Evolutionary conservation across 73 alveolate species (phyloP).

Genomic region (Uronychia setigera): DNA sequence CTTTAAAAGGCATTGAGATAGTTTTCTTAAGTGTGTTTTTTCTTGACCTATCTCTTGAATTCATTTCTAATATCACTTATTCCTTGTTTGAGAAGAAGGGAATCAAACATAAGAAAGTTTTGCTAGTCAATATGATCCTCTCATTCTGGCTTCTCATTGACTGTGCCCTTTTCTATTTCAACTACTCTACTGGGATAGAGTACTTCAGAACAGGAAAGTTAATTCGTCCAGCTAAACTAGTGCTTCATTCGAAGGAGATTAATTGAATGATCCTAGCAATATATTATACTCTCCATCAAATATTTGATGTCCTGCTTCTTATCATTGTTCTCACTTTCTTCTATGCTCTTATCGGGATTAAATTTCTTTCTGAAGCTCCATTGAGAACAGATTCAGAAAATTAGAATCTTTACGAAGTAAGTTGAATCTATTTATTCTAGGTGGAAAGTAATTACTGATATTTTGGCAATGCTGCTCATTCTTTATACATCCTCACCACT

Average conservation of each 20-base stretch:
- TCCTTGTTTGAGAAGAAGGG: neutral
- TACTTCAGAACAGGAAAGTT: slow-evolving; percentile 9
- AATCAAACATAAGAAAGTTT: too few relatives aligned
- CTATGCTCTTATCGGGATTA: slow-evolving; percentile 16
- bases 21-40: neutral
- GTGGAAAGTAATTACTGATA: slow-evolving; percentile 10
- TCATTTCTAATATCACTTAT: neutral
- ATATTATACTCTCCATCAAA: slow-evolving; percentile 13
- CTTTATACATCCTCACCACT: slow-evolving; percentile 17
- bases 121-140: neutral
- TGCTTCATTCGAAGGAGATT: slow-evolving; percentile 21
- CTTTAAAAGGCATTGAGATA: neutral
- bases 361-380: neutral
- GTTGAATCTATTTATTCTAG: too few relatives aligned
- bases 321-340: slow-evolving; percentile 4
- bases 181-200: neutral
- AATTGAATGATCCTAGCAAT: slow-evolving; percentile 7
- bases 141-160: neutral
- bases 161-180: neutral
- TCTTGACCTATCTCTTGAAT: neutral
- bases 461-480: neutral
- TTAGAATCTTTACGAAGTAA: too few relatives aligned
- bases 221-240: slow-evolving; percentile 12
- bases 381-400: neutral
- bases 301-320: slow-evolving; percentile 8